phyloP scores from a whole-genome alignment of 2,329 filamentous ascomycete genomes.

The Cladosporium velox region DNA sequence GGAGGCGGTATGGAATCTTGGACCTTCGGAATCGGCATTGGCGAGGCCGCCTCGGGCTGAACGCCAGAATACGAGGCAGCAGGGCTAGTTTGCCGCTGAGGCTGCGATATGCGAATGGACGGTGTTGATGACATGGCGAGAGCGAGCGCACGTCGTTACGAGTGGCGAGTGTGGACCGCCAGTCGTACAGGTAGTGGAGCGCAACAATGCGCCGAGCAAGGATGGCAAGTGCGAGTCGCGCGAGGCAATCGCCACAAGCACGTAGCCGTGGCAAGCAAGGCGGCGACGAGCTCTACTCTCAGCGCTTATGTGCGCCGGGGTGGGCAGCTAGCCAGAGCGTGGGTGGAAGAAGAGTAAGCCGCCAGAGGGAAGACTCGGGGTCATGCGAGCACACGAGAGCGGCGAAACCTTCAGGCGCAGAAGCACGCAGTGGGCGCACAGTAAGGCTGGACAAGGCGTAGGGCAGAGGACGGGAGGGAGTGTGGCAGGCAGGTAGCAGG shows the following conservation, averaged over 20 bases:
- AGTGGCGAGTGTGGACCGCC: constrained; percentile 12
- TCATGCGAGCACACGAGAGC: constrained; percentile 21
- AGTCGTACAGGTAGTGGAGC: constrained; percentile 10
- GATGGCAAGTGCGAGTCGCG: constrained; percentile 1
- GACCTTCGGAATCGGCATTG: constrained; percentile 65
- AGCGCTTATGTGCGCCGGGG: constrained; percentile 21
- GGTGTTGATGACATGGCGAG: constrained; percentile 32
- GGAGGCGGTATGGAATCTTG: constrained; percentile 60
- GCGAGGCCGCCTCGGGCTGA: constrained; percentile 43
- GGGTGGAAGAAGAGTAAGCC: constrained; percentile 20
- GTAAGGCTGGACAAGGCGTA: constrained; percentile 22
- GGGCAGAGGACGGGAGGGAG: constrained; percentile 15
- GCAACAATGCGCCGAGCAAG: constrained; percentile 11
- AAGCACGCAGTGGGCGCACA: constrained; percentile 19
- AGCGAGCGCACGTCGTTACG: constrained; percentile 13
- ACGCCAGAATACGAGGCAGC: constrained; percentile 36
- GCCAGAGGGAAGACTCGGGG: constrained; percentile 12
- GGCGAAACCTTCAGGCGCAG: constrained; percentile 17
- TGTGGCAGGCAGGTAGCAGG: constrained; percentile 10
- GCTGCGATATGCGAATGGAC: constrained; percentile 40
- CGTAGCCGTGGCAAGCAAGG: constrained; percentile 16
- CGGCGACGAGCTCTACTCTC: constrained; percentile 16
- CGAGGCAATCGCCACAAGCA: constrained; percentile 15
- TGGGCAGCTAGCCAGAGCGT: constrained; percentile 7
- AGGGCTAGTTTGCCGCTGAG: constrained; percentile 42